Conservation (phyloP, 441 rosid genomes). For the Hura crepitans region DNA sequence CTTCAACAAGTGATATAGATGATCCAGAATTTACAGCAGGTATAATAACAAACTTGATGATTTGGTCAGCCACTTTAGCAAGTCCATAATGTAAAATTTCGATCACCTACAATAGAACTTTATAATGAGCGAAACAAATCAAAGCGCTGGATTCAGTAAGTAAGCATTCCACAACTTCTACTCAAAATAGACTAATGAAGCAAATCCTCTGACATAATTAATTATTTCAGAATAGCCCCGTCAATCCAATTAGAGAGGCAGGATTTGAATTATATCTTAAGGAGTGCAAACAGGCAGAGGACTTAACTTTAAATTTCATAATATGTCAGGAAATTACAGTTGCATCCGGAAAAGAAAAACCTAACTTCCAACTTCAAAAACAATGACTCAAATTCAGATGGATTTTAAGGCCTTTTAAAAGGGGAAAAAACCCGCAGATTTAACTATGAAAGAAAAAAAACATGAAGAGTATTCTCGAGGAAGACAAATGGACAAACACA, state of each 20-base stretch:
- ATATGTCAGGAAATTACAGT: not conserved
- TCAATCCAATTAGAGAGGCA: not conserved
- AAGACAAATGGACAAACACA: slow-evolving; percentile 16
- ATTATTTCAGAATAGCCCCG: not conserved
- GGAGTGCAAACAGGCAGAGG: not conserved
- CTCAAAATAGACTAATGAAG: not conserved
- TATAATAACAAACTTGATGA: slow-evolving; percentile 65
- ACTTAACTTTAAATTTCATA: not conserved
- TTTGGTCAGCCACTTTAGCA: slow-evolving; percentile 83
- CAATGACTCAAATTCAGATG: not conserved
- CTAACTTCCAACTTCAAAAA: not conserved
- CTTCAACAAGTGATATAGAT: slow-evolving; percentile 49
- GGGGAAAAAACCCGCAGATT: not conserved
- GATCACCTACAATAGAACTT: slow-evolving; percentile 51
- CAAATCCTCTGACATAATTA: not conserved
- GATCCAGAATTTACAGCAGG: slow-evolving; percentile 62
- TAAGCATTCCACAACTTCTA: not conserved
- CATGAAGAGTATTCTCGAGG: not conserved
- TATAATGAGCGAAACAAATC: slow-evolving; percentile 18
- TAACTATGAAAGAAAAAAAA: not conserved
- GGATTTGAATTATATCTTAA: not conserved
- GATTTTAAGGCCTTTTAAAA: not conserved
- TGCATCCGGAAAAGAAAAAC: not conserved
- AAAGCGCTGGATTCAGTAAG: not conserved
- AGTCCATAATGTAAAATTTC: slow-evolving; percentile 82